Conservation (phyloP, 495 filamentous ascomycete genomes). For the Cladorrhinum samala region DNA sequence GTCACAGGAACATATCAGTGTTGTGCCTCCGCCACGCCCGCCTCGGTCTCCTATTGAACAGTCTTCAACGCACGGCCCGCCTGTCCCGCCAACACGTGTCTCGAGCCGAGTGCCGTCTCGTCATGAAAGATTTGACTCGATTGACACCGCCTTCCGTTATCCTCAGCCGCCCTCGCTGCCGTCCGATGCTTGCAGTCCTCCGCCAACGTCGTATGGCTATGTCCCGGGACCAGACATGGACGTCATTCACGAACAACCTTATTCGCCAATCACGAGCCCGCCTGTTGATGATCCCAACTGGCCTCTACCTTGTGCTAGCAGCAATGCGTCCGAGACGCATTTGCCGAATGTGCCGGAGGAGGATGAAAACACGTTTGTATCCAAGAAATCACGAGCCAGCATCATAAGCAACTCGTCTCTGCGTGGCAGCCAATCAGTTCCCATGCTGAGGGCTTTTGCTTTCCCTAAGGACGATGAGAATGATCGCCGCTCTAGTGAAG, state of each 20-base stretch:
- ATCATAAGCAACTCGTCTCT: conserved; percentile 40
- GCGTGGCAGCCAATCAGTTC: conserved; percentile 41
- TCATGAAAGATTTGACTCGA: conserved; percentile 37
- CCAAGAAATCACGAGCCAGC: conserved; percentile 31
- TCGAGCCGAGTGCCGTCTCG: conserved; percentile 43
- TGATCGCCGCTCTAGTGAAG: conserved; percentile 36
- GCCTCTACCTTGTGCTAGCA: conserved; percentile 40
- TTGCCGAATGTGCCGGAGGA: conserved; percentile 72
- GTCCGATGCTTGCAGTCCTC: conserved; percentile 22
- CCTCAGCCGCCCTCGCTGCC: conserved; percentile 29
- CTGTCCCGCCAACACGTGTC: conserved; percentile 41
- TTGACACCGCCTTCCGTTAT: conserved; percentile 38
- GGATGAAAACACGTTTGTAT: conserved; percentile 43
- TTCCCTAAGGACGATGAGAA: conserved; percentile 19
- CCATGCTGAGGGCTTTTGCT: conserved; percentile 37
- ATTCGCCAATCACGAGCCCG: conserved; percentile 37
- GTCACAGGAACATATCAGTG: conserved; percentile 44
- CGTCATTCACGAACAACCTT: conserved; percentile 21
- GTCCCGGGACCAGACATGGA: conserved; percentile 25
- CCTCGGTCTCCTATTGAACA: conserved; percentile 41
- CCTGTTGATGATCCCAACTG: conserved; percentile 43
- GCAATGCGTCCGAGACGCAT: conserved; percentile 36
- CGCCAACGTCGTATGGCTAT: conserved; percentile 24
- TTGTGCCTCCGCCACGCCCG: conserved; percentile 39
- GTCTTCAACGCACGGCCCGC: conserved; percentile 20